phyloP scores from a whole-genome alignment of 192 early-diverging fungal species.

The Diversispora epigaea region DNA sequence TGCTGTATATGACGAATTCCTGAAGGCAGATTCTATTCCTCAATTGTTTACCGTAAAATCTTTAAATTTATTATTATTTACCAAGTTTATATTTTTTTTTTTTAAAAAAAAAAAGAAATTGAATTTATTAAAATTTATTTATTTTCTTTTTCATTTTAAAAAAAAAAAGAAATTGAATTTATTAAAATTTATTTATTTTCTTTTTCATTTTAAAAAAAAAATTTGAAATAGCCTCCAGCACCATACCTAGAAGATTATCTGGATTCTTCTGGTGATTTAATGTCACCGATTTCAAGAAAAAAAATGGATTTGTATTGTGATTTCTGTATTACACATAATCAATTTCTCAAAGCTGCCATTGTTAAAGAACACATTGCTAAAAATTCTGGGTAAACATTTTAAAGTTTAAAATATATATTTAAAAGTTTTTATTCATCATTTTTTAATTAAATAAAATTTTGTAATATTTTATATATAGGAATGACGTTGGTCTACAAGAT shows the following conservation, averaged over 20 bases:
- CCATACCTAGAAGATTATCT: constrained; percentile 32
- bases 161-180: not conserved
- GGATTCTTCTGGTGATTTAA: not conserved
- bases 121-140: not conserved
- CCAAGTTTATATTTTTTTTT: not conserved
- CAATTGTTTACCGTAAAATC: constrained; percentile 22
- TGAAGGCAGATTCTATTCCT: constrained; percentile 9
- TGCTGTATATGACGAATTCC: constrained; percentile 30
- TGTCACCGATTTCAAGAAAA: not conserved
- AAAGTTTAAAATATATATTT: too few relatives aligned
- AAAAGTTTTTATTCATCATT: not conserved
- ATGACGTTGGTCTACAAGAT: not conserved
- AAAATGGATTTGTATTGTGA: constrained; percentile 33
- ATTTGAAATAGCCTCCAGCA: constrained; percentile 1
- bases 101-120: not conserved
- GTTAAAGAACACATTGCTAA: constrained; percentile 26
- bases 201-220: not conserved
- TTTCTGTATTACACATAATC: constrained; percentile 10
- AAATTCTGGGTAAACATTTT: constrained; percentile 6
- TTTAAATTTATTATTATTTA: not conserved
- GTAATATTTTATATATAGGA: not conserved
- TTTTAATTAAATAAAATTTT: not conserved
- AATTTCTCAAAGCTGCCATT: constrained; percentile 23
- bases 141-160: not conserved
- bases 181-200: not conserved